Evolutionary conservation across 2,329 filamentous ascomycete genomes (phyloP).

Genomic region (Alternaria solani): DNA sequence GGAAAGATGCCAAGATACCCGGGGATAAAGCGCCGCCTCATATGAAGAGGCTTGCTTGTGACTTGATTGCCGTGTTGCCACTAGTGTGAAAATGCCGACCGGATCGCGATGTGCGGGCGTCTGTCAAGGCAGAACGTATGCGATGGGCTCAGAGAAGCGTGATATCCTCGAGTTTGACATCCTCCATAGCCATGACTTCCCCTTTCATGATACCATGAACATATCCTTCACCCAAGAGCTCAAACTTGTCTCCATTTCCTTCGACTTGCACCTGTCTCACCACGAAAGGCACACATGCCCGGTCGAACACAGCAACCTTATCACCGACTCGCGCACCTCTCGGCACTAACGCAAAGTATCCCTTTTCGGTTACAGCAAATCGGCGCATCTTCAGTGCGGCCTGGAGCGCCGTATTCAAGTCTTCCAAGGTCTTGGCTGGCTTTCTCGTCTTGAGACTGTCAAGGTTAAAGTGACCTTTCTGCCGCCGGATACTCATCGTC

Average conservation of each 20-base stretch:
- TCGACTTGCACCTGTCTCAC: slow-evolving; percentile 5
- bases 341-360: slow-evolving; percentile 35
- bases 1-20: slow-evolving; percentile 1
- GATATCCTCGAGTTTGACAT: slow-evolving; percentile 16
- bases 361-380: slow-evolving; percentile 31
- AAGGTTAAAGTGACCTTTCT: slow-evolving; percentile 31
- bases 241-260: background rate
- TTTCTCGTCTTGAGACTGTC: slow-evolving; percentile 27
- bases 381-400: slow-evolving; percentile 30
- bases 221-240: slow-evolving; percentile 34
- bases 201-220: slow-evolving; percentile 37
- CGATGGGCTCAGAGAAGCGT: slow-evolving; percentile 17
- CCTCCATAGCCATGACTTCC: slow-evolving; percentile 20
- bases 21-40: slow-evolving; percentile 2
- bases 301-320: slow-evolving; percentile 28
- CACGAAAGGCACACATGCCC: slow-evolving; percentile 32
- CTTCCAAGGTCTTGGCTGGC: slow-evolving; percentile 23
- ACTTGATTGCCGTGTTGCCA: slow-evolving; percentile 11
- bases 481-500: slow-evolving; percentile 26
- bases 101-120: background rate
- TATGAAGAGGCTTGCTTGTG: slow-evolving; percentile 19
- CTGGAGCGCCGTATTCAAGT: slow-evolving; percentile 23
- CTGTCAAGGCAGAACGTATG: background rate
- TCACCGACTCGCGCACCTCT: slow-evolving; percentile 24
- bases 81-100: slow-evolving; percentile 8